Evolutionary conservation across 805 yeast species (phyloP).

Genomic region (Priceomyces castillae): DNA sequence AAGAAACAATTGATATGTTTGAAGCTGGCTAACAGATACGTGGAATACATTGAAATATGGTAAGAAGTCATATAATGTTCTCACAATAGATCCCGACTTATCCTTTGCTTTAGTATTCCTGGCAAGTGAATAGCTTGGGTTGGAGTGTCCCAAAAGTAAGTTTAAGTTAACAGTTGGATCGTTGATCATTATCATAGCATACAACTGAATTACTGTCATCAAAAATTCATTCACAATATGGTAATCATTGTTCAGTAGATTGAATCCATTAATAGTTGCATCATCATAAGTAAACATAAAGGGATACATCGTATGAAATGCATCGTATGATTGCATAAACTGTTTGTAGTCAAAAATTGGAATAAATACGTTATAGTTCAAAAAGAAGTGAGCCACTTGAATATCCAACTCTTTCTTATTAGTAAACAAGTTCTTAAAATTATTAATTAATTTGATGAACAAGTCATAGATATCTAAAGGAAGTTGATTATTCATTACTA

Average conservation of each 20-base stretch:
- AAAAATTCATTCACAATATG: constrained; percentile 40
- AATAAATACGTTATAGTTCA: constrained; percentile 51
- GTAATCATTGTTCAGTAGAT: constrained; percentile 45
- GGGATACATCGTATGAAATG: constrained; percentile 47
- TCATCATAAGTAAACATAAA: constrained; percentile 47
- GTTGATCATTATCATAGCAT: constrained; percentile 52
- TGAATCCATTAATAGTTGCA: constrained; percentile 47
- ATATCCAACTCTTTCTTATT: constrained; percentile 43
- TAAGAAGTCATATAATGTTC: constrained; percentile 43
- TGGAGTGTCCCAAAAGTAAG: constrained; percentile 35
- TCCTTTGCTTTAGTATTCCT: constrained; percentile 21
- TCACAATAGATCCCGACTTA: constrained; percentile 28
- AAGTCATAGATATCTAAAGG: constrained; percentile 43
- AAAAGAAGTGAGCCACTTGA: constrained; percentile 47
- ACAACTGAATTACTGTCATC: constrained; percentile 46
- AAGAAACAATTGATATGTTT: constrained; percentile 48
- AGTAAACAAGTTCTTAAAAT: constrained; percentile 39
- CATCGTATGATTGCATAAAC: constrained; percentile 51
- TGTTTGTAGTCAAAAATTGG: constrained; percentile 54
- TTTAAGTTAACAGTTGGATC: constrained; percentile 45
- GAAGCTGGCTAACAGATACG: constrained; percentile 47
- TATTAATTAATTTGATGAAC: constrained; percentile 43
- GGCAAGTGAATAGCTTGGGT: constrained; percentile 26
- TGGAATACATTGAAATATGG: constrained; percentile 49
- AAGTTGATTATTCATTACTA: constrained; percentile 20